A percentile compares a stretch with the other conserved stretches of the same genome.
phyloP scores from a whole-genome alignment of 805 yeast genomes.

The Jamesozyma piceae region DNA sequence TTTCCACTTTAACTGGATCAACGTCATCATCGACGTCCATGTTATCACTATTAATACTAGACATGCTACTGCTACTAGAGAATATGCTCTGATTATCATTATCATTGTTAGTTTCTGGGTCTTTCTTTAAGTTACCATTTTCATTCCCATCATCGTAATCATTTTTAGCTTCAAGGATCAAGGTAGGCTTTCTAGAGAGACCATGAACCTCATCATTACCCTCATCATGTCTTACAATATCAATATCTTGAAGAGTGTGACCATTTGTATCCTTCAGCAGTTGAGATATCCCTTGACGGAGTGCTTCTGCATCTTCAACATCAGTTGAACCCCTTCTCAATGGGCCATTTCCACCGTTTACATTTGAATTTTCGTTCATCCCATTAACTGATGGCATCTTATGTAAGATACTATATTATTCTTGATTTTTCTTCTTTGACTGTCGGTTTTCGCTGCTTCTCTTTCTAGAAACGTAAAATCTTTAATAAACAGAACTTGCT shows the following conservation, averaged over 20 bases:
- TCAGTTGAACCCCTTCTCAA: too few species aligned
- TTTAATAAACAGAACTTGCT: too few species aligned
- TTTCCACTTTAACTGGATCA: neutral
- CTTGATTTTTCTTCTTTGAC: too few species aligned
- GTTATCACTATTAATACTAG: neutral
- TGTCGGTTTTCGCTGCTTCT: too few species aligned
- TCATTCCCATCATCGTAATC: neutral
- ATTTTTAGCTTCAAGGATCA: neutral
- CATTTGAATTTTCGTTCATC: too few species aligned
- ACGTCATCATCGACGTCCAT: neutral
- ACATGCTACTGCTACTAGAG: neutral
- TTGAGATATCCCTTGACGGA: neutral
- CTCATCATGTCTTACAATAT: neutral
- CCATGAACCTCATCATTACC: neutral
- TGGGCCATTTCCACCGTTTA: too few species aligned
- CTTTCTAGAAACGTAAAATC: too few species aligned
- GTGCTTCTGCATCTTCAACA: neutral
- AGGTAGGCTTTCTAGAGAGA: neutral
- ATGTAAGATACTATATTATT: too few species aligned
- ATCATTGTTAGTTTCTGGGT: neutral
- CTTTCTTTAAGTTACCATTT: neutral
- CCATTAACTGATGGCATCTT: too few species aligned
- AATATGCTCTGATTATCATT: neutral
- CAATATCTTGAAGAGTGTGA: neutral
- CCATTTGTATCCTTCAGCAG: neutral